phyloP scores from a whole-genome alignment of 2,329 filamentous ascomycete species.

The Trichoderma endophyticum region DNA sequence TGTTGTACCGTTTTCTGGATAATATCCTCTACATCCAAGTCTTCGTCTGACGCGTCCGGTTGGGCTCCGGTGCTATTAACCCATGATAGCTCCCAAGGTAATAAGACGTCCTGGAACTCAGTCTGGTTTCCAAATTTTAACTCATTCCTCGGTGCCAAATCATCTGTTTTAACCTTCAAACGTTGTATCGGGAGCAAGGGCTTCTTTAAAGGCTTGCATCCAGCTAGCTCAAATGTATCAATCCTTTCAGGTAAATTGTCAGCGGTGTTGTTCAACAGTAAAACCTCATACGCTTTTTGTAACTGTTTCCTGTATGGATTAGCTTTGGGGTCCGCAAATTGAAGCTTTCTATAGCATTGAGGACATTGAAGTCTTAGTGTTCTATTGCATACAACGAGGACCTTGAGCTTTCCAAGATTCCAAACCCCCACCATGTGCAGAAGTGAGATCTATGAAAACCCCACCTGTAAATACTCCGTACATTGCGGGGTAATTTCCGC shows the following conservation, averaged over 20 bases:
- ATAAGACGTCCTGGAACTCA: background rate
- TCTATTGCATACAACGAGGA: background rate
- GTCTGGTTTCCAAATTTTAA: background rate
- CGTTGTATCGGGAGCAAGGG: too few relatives aligned
- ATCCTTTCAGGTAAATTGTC: too few relatives aligned
- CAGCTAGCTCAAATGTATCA: too few relatives aligned
- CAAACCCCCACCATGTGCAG: background rate
- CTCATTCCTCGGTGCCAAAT: too few relatives aligned
- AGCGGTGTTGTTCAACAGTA: background rate
- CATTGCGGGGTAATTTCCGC: background rate
- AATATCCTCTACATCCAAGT: background rate
- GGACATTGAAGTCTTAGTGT: background rate
- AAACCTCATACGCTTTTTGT: background rate
- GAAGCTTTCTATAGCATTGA: background rate
- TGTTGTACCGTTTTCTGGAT: background rate
- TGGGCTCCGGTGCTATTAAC: background rate
- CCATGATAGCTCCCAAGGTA: background rate
- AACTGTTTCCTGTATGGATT: background rate
- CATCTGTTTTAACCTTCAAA: too few relatives aligned
- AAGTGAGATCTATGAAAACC: background rate
- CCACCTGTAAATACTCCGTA: background rate
- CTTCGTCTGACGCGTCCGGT: background rate
- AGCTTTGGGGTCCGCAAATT: background rate
- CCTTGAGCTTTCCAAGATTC: background rate
- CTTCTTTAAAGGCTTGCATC: too few relatives aligned